Base-by-base conservation (phyloP, 306 rosid genomes). In the Quercus mongolica region DNA sequence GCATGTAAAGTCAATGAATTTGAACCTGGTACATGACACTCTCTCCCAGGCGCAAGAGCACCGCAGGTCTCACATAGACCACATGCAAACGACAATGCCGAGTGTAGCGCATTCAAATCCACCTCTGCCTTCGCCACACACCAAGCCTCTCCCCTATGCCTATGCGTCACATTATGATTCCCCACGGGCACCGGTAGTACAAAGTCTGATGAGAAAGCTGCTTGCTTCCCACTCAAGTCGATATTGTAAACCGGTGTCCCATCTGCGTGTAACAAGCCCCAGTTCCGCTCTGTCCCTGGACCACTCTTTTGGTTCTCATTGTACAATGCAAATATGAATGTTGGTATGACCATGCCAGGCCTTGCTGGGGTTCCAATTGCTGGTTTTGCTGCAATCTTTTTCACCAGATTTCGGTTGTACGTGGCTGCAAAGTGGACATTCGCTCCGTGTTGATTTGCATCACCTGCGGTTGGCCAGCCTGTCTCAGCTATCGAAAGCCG, bases 401-500 rank as follows among this genome's bases (percentile, higher is more conserved):
- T 76, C 1, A 94, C 69, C 13, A 92, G 81, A 54, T 94, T 94
- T 0, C 90, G 88, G 55, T 90, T 92, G 74, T 92, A 94, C 7
- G 86, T 86, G 6, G 96, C 97, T 1, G 97, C 97, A 20, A 89
- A 88, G 63, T 7, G 61, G 35, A 82, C 69, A 76, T 87, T 92
- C 2, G 97, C 97, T 3, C 94, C 93, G 0, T 49, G 74, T 68
- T 89, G 82, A 21, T 80, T 88, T 18, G 73, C 64, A 71, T 88
- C 90, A 1, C 97, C 90, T 0, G 89, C 74, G 1, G 78, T 89
- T 0, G 97, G 98, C 98, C 98, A 94, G 5, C 97, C 97, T 0
- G 97, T 92, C 84, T 94, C 94, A 0, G 98, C 52, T 58, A 94
- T 82, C 17, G 83, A 74, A 0, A 94, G 76, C 11, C 81, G 82